Percentiles rank a stretch among this genome's conserved stretches.
Conservation (phyloP, 2,329 filamentous ascomycete species). For the Trichoderma lentiforme region DNA sequence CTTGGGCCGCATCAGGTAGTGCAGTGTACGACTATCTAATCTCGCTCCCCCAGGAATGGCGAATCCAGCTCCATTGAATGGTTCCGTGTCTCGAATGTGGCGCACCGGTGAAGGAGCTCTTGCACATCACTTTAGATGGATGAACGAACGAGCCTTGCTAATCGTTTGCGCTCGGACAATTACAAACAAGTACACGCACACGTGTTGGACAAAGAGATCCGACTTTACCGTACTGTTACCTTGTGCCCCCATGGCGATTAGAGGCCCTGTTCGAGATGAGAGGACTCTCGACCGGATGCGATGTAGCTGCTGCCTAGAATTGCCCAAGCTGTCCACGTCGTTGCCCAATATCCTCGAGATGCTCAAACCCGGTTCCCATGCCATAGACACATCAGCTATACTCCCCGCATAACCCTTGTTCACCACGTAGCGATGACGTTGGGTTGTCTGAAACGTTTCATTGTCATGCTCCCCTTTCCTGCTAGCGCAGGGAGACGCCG, state of each 20-base stretch:
- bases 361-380: not conserved
- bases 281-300: not conserved
- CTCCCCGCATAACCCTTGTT: conserved; percentile 1
- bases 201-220: not conserved
- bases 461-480: not conserved
- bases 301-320: not conserved
- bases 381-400: not conserved
- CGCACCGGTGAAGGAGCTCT: conserved; percentile 8
- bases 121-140: not conserved
- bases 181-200: not conserved
- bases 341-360: not conserved
- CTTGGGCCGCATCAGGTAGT: conserved; percentile 8
- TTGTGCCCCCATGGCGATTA: not conserved
- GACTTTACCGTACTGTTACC: not conserved
- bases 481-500: not conserved
- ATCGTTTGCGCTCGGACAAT: not conserved
- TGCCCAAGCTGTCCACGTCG: not conserved
- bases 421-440: conserved; percentile 11
- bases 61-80: not conserved
- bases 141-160: not conserved
- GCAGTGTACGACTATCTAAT: conserved; percentile 2
- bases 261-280: not conserved
- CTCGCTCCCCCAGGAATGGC: conserved; percentile 7
- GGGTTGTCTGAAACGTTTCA: not conserved
- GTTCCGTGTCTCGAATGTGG: not conserved